phyloP scores from a whole-genome alignment of 106 monocot genomes.

The Posidonia australis region DNA sequence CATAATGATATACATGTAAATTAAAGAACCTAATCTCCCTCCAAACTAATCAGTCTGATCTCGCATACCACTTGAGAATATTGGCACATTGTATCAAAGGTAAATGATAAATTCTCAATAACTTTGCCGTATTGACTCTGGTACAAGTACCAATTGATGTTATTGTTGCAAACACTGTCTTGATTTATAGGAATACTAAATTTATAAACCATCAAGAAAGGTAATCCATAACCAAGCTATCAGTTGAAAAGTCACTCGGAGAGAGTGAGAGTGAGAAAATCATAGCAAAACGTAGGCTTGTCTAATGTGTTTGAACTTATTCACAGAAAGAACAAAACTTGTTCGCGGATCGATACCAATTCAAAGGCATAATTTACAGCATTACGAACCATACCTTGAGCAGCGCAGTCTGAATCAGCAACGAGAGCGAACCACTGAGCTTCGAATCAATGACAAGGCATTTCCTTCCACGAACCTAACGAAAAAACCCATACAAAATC shows the following conservation, averaged over 20 bases:
- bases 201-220: background rate
- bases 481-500: background rate
- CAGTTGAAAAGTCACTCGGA: background rate
- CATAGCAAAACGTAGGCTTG: background rate
- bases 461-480: slow-evolving; percentile 80
- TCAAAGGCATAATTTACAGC: background rate
- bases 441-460: slow-evolving; percentile 87
- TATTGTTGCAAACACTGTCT: no score
- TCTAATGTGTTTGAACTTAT: background rate
- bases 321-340: background rate
- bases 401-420: slow-evolving; percentile 73
- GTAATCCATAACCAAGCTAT: background rate
- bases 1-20: no score
- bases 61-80: no score
- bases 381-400: slow-evolving; percentile 42
- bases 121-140: no score
- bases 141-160: no score
- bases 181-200: background rate
- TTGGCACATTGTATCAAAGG: no score
- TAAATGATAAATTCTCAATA: no score
- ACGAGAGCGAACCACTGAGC: slow-evolving; percentile 72
- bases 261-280: no score
- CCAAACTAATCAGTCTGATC: no score
- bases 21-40: no score
- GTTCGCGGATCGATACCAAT: background rate